Conservation (phyloP, 2,329 filamentous ascomycete species). For the Fusarium sp. region DNA sequence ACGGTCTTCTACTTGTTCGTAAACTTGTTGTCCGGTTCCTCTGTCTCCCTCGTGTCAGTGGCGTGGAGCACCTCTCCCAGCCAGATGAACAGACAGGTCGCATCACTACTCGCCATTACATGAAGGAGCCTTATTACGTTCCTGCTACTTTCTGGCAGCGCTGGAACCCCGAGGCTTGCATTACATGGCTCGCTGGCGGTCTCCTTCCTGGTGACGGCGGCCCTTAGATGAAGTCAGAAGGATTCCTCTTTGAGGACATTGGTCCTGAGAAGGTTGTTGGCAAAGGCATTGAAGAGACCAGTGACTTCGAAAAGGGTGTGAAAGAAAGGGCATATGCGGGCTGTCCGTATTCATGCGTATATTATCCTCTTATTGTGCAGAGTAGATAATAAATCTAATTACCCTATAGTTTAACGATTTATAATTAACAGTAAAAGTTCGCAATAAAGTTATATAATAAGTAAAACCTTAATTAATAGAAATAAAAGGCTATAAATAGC, state of each 20-base stretch:
- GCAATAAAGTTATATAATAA: too few relatives aligned
- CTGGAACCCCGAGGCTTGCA: conserved; percentile 68
- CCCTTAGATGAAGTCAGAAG: conserved; percentile 56
- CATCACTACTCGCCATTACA: conserved; percentile 62
- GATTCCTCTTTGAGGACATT: conserved; percentile 68
- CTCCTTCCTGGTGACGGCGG: conserved; percentile 58
- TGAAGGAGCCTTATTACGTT: conserved; percentile 74
- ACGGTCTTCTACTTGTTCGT: conserved; percentile 62
- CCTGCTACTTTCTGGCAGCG: conserved; percentile 69
- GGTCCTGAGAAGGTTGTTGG: conserved; percentile 68
- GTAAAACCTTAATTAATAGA: too few relatives aligned
- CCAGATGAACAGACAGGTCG: conserved; percentile 65
- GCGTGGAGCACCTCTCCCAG: conserved; percentile 55
- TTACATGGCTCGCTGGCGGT: conserved; percentile 57
- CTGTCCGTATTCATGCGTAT: too few relatives aligned
- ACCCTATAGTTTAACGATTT: too few relatives aligned
- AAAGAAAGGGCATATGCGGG: conserved; percentile 48
- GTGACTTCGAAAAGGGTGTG: conserved; percentile 47
- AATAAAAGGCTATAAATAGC: too few relatives aligned
- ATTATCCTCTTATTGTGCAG: too few relatives aligned
- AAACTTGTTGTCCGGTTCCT: conserved; percentile 68
- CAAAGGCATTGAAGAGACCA: conserved; percentile 61
- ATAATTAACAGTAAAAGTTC: too few relatives aligned
- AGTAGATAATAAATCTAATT: too few relatives aligned
- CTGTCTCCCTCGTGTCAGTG: conserved; percentile 65